Conservation (phyloP, 768 basidiomycete genomes). For the Rhodotorula toruloides region DNA sequence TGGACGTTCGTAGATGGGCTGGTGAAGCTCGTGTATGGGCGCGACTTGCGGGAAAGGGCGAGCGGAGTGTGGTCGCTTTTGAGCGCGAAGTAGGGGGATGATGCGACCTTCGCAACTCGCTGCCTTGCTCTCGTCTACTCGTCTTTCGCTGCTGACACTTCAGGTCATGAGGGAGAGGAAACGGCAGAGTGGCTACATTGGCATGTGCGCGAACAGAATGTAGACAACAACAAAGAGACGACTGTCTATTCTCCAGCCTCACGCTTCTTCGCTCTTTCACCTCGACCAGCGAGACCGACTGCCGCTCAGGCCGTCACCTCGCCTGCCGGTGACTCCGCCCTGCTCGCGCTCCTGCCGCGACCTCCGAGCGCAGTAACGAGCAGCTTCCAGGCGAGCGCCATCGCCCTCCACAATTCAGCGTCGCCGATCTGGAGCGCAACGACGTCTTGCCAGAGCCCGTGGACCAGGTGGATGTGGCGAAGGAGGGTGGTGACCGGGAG, state of each 20-base stretch:
- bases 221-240: slow-evolving; percentile 12
- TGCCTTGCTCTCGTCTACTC: neutral
- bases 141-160: no score
- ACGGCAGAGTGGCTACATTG: no score
- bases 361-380: slow-evolving; percentile 30
- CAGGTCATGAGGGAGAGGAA: no score
- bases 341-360: neutral
- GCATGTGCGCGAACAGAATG: no score
- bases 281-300: neutral
- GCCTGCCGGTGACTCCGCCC: neutral
- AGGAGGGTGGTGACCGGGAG: slow-evolving; percentile 19
- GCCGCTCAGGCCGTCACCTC: neutral
- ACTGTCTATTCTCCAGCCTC: no score
- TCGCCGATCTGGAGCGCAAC: slow-evolving; percentile 33
- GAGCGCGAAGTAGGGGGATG: slow-evolving; percentile 15
- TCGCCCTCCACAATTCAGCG: slow-evolving; percentile 32
- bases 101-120: no score
- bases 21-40: slow-evolving; percentile 23
- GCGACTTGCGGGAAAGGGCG: neutral
- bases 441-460: slow-evolving; percentile 31
- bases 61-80: slow-evolving; percentile 13
- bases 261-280: no score
- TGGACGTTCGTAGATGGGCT: slow-evolving; percentile 37
- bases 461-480: slow-evolving; percentile 22
- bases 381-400: slow-evolving; percentile 31